These are phyloP conservation scores for Xylariaceae sp. DNA, from an alignment of 2,329 filamentous ascomycete genomes.

Conservation along the genomic window DNA sequence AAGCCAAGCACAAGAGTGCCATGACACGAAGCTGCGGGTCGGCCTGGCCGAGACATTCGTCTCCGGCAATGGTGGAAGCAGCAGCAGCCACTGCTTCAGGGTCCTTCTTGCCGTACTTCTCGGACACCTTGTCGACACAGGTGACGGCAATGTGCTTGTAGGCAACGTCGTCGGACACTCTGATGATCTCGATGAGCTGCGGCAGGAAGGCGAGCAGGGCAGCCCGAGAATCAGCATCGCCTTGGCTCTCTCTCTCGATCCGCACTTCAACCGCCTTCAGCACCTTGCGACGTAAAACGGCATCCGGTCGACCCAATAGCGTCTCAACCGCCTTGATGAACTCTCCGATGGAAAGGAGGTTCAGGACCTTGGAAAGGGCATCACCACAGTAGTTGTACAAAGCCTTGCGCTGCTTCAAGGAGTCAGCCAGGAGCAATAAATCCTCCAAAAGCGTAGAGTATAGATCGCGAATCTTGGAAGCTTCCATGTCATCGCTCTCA, in stretches of 20 bases:
- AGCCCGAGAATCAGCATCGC: conserved; percentile 61
- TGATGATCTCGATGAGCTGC: conserved; percentile 70
- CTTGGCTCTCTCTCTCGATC: conserved; percentile 66
- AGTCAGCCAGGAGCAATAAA: conserved; percentile 60
- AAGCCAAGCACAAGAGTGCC: conserved; percentile 83
- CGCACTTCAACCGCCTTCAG: conserved; percentile 75
- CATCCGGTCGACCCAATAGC: conserved; percentile 69
- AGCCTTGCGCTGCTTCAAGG: conserved; percentile 50
- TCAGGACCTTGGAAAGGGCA: conserved; percentile 72
- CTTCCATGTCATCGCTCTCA: conserved; percentile 59
- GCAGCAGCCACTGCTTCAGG: conserved; percentile 68
- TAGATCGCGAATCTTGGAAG: conserved; percentile 60
- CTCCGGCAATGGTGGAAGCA: conserved; percentile 69
- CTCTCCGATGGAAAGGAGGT: conserved; percentile 77
- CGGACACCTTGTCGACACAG: conserved; percentile 87
- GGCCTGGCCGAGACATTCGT: conserved; percentile 67
- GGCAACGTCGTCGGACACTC: conserved; percentile 63
- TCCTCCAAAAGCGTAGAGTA: conserved; percentile 65
- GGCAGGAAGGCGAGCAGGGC: conserved; percentile 75
- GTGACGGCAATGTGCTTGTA: conserved; percentile 82
- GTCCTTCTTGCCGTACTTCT: conserved; percentile 94
- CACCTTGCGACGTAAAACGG: conserved; percentile 72
- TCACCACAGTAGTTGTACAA: conserved; percentile 59
- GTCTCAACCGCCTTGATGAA: conserved; percentile 85
- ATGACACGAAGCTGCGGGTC: conserved; percentile 72